Conservation (phyloP, 78 protist species). For the Dictyostelium intermedium region DNA sequence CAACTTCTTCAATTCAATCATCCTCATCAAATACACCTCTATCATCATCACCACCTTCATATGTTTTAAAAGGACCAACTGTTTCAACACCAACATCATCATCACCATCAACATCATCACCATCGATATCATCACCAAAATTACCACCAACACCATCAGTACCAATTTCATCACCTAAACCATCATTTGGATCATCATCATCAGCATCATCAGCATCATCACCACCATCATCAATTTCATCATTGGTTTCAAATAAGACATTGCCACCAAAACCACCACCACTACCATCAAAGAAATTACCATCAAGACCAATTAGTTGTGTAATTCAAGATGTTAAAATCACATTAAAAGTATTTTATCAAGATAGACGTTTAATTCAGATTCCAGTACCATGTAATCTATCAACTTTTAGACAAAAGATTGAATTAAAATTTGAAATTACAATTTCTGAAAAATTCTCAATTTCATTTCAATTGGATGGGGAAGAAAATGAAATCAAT, state of each 20-base stretch:
- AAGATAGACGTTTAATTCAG: conserved; percentile 52
- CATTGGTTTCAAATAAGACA: neutral
- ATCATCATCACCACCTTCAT: neutral
- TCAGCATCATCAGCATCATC: conserved; percentile 1
- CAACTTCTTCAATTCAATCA: neutral
- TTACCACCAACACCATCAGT: neutral
- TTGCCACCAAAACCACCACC: conserved; percentile 52
- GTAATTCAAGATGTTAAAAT: neutral
- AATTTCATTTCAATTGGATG: neutral
- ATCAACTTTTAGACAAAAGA: conserved; percentile 21
- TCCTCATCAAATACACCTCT: neutral
- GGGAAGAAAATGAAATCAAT: neutral
- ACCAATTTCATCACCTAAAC: neutral
- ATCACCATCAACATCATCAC: neutral
- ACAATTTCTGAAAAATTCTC: neutral
- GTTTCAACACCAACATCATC: neutral
- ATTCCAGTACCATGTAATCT: conserved; percentile 6
- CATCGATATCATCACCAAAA: neutral
- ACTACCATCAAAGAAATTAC: conserved; percentile 23
- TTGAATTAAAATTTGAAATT: conserved; percentile 31
- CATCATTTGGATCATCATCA: conserved; percentile 2
- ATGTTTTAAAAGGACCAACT: neutral
- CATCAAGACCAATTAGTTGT: conserved; percentile 49
- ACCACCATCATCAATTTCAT: neutral
- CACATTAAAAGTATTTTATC: conserved; percentile 24